Conservation (phyloP, 805 yeast species). For the Kluyveromyces nonfermentans region DNA sequence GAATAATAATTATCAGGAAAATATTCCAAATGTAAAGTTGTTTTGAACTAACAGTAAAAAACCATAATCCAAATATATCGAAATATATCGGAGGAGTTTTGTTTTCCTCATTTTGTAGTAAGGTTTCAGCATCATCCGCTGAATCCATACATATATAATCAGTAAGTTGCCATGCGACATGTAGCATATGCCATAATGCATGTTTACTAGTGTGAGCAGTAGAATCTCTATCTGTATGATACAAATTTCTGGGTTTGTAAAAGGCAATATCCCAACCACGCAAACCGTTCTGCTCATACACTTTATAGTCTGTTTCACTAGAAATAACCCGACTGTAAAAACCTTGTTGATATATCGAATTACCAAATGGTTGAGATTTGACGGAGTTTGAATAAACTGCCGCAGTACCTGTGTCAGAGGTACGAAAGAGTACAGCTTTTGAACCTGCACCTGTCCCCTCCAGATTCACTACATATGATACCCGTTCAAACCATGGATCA, state of each 20-base stretch:
- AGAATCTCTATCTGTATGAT: conserved; percentile 71
- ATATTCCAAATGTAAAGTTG: conserved; percentile 44
- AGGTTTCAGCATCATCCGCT: conserved; percentile 20
- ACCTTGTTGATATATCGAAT: conserved; percentile 76
- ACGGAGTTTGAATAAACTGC: conserved; percentile 46
- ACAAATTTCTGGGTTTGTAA: conserved; percentile 71
- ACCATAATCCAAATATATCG: conserved; percentile 51
- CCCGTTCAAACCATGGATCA: conserved; percentile 62
- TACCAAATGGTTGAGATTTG: conserved; percentile 57
- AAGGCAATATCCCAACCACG: conserved; percentile 89
- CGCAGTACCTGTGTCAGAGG: conserved; percentile 69
- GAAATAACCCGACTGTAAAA: conserved; percentile 61
- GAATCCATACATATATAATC: conserved; percentile 35
- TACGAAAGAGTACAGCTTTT: conserved; percentile 69
- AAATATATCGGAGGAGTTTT: conserved; percentile 47
- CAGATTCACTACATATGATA: conserved; percentile 61
- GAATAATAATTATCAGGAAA: conserved; percentile 42
- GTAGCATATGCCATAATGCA: conserved; percentile 80
- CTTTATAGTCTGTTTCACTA: conserved; percentile 80
- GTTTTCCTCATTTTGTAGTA: conserved; percentile 24
- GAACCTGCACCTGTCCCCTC: conserved; percentile 96
- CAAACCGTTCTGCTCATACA: conserved; percentile 56
- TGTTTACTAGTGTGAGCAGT: conserved; percentile 53
- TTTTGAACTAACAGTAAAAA: conserved; percentile 44
- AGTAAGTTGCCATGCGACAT: conserved; percentile 55